Evolutionary conservation across 106 monocot species (phyloP).

Genomic region (Dendrobium chrysotoxum): DNA sequence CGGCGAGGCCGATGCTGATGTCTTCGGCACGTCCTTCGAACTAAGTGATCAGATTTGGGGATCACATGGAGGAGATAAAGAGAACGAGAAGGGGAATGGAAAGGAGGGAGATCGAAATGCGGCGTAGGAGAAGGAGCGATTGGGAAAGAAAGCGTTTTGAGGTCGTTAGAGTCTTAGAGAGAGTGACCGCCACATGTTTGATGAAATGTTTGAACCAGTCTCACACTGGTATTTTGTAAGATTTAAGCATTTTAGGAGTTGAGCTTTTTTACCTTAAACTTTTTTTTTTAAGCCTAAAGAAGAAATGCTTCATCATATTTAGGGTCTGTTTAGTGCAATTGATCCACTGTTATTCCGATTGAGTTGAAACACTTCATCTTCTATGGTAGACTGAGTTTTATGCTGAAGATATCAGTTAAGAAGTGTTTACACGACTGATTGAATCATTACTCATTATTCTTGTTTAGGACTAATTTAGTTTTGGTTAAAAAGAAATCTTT

Average conservation of each 20-base stretch:
- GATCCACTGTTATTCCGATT: neutral
- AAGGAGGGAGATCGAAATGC: neutral
- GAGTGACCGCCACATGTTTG: conserved; percentile 3
- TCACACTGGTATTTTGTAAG: neutral
- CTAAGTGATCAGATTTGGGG: conserved; percentile 4
- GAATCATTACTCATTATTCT: too few species aligned
- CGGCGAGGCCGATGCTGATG: neutral
- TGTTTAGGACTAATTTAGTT: neutral
- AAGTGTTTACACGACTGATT: too few species aligned
- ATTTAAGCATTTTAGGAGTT: neutral
- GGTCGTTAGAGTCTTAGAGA: neutral
- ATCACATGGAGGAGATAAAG: neutral
- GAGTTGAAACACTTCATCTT: too few species aligned
- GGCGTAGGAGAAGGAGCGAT: neutral
- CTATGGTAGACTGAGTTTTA: too few species aligned
- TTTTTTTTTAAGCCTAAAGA: too few species aligned
- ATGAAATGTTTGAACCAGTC: neutral
- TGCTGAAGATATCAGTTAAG: too few species aligned
- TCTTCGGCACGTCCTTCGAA: neutral
- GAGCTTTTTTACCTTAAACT: too few species aligned
- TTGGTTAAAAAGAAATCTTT: neutral
- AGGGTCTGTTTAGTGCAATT: neutral
- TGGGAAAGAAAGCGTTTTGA: neutral
- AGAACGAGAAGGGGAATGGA: neutral
- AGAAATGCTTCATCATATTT: neutral